phyloP scores from a whole-genome alignment of 768 basidiomycete genomes.

The Boletus coccyginus region DNA sequence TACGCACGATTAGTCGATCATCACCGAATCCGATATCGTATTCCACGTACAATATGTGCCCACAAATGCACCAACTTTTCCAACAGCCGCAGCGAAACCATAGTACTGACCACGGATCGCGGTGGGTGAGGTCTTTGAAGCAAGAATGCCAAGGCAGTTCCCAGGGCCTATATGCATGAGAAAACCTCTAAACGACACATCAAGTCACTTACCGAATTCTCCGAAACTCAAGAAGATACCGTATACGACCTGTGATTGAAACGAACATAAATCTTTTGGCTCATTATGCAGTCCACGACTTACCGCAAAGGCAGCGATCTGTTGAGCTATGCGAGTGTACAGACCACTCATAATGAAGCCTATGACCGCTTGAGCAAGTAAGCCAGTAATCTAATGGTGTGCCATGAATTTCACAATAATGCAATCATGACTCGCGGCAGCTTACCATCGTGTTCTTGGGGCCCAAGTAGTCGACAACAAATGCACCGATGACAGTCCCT shows the following conservation, averaged over 20 bases:
- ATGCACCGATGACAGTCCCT: conserved; percentile 70
- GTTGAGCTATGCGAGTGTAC: conserved; percentile 57
- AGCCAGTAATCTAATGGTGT: conserved; percentile 54
- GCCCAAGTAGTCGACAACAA: conserved; percentile 71
- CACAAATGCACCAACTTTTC: conserved; percentile 81
- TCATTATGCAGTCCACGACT: conserved; percentile 18
- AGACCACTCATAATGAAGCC: conserved; percentile 91
- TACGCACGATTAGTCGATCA: conserved; percentile 24
- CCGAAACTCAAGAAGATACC: conserved; percentile 90
- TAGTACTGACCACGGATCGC: conserved; percentile 85
- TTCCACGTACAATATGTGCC: conserved; percentile 70
- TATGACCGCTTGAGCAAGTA: conserved; percentile 64
- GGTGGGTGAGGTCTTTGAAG: conserved; percentile 82
- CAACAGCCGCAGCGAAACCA: conserved; percentile 81
- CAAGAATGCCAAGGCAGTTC: conserved; percentile 82
- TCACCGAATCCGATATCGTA: not conserved
- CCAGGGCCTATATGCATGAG: conserved; percentile 57
- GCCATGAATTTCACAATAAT: not conserved
- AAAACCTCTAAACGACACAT: not conserved
- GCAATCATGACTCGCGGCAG: not conserved
- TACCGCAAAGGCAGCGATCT: conserved; percentile 76
- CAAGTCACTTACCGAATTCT: conserved; percentile 58
- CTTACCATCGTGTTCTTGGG: conserved; percentile 73
- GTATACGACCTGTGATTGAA: conserved; percentile 61
- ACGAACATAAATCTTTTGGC: not conserved